Percentiles rank a stretch among this genome's conserved stretches.
Conservation (phyloP, 2,329 filamentous ascomycete species). For the Didymella segeticola region DNA sequence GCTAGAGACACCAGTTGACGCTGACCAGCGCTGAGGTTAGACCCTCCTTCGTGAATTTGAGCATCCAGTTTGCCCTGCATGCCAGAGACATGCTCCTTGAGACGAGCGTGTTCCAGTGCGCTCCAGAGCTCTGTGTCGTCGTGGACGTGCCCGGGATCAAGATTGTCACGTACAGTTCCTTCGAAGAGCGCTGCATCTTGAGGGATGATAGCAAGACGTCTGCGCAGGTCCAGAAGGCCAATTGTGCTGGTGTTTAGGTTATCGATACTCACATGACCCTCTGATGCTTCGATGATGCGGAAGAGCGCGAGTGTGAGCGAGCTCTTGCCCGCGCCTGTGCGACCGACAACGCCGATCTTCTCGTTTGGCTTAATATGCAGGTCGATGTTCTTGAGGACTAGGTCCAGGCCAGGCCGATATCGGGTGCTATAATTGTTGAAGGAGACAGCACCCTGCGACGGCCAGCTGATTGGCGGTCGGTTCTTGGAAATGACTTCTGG, state of each 20-base stretch:
- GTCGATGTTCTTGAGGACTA: constrained; percentile 91
- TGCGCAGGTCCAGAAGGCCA: constrained; percentile 84
- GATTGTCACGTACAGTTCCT: constrained; percentile 89
- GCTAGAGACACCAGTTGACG: constrained; percentile 93
- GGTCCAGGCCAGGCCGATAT: constrained; percentile 86
- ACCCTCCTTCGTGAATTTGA: constrained; percentile 91
- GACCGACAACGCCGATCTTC: constrained; percentile 96
- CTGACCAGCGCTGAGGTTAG: constrained; percentile 94
- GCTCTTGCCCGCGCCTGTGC: constrained; percentile 95
- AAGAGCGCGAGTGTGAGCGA: constrained; percentile 92
- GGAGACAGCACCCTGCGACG: constrained; percentile 82
- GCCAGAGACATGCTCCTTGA: constrained; percentile 85
- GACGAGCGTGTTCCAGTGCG: constrained; percentile 88
- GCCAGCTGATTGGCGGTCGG: constrained; percentile 89
- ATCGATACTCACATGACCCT: constrained; percentile 88
- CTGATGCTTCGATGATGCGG: constrained; percentile 88
- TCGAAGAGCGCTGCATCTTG: constrained; percentile 97
- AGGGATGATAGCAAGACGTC: constrained; percentile 93
- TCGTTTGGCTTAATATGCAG: constrained; percentile 94
- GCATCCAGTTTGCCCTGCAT: constrained; percentile 94
- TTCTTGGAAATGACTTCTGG: constrained; percentile 91
- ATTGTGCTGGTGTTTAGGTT: constrained; percentile 87
- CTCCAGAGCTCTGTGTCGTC: constrained; percentile 98
- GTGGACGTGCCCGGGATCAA: constrained; percentile 92
- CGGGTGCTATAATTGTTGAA: constrained; percentile 95